Evolutionary conservation across 768 basidiomycete genomes (phyloP).

Genomic region (Candolleomyces efflorescens): DNA sequence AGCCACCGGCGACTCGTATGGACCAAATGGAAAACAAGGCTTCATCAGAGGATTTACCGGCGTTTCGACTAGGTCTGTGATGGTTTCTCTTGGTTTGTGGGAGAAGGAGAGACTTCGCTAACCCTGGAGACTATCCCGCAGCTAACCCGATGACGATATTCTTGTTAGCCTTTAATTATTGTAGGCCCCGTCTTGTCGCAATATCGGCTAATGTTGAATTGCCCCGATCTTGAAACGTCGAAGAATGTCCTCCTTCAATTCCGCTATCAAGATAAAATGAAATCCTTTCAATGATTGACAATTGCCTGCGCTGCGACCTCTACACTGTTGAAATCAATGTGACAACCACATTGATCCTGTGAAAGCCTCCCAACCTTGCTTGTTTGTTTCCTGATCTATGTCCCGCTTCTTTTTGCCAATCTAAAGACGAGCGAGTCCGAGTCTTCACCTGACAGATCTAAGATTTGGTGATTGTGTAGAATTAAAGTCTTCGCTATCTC

Average conservation of each 20-base stretch:
- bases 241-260: slow-evolving; percentile 17
- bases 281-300: not conserved
- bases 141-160: not conserved
- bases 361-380: slow-evolving; percentile 1
- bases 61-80: not conserved
- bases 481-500: slow-evolving; percentile 32
- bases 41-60: slow-evolving; percentile 4
- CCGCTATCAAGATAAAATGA: slow-evolving; percentile 7
- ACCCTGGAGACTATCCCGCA: too few species aligned
- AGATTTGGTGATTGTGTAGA: slow-evolving; percentile 35
- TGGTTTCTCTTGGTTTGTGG: not conserved
- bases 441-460: slow-evolving; percentile 33
- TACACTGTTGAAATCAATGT: not conserved
- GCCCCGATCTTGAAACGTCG: slow-evolving; percentile 26
- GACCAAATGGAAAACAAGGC: not conserved
- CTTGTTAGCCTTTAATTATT: not conserved
- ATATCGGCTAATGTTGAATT: not conserved
- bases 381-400: slow-evolving; percentile 18
- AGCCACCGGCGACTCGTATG: not conserved
- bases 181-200: not conserved
- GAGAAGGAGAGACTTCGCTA: too few species aligned
- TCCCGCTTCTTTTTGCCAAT: slow-evolving; percentile 18
- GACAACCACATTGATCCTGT: slow-evolving; percentile 19
- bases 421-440: slow-evolving; percentile 15
- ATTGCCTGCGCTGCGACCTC: not conserved